Evolutionary conservation across 257 asterid species (phyloP).

Genomic region (Gentiana dahurica): DNA sequence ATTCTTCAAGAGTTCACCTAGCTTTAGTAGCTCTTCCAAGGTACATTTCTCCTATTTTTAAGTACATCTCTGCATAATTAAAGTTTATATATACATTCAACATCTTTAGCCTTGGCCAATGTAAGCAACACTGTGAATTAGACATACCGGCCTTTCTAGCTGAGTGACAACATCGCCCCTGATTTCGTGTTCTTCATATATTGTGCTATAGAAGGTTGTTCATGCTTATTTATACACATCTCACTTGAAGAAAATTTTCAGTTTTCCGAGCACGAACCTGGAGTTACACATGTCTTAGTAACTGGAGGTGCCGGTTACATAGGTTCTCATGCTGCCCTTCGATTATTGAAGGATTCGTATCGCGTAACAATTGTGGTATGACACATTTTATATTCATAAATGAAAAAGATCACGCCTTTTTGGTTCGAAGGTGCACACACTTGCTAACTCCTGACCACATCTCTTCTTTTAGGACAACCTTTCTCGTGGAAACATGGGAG

Average conservation of each 20-base stretch:
- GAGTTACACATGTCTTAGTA: constrained; percentile 75
- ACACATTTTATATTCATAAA: neutral
- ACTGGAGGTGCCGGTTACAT: constrained; percentile 95
- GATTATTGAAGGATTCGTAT: constrained; percentile 62
- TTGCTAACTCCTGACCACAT: neutral
- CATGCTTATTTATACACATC: too few species aligned
- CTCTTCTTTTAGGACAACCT: constrained; percentile 52
- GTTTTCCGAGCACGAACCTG: constrained; percentile 68
- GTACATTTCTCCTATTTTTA: constrained; percentile 16
- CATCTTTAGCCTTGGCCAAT: neutral
- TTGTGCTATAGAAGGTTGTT: too few species aligned
- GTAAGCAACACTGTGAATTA: too few species aligned
- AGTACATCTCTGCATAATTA: neutral
- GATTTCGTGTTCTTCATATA: too few species aligned
- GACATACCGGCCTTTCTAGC: too few species aligned
- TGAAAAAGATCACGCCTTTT: neutral
- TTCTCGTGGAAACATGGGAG: constrained; percentile 81
- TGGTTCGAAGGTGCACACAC: neutral
- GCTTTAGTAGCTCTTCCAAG: constrained; percentile 33
- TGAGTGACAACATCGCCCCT: too few species aligned
- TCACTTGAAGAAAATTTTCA: constrained; percentile 13
- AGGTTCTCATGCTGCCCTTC: constrained; percentile 84
- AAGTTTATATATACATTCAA: too few species aligned
- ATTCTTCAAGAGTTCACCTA: constrained; percentile 29
- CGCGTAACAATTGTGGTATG: constrained; percentile 83